A percentile compares a stretch with the other conserved stretches of the same genome.
These are phyloP conservation scores for Zoysia pacifica DNA, from an alignment of 176 grass and related monocot genomes.

Conservation along the genomic window DNA sequence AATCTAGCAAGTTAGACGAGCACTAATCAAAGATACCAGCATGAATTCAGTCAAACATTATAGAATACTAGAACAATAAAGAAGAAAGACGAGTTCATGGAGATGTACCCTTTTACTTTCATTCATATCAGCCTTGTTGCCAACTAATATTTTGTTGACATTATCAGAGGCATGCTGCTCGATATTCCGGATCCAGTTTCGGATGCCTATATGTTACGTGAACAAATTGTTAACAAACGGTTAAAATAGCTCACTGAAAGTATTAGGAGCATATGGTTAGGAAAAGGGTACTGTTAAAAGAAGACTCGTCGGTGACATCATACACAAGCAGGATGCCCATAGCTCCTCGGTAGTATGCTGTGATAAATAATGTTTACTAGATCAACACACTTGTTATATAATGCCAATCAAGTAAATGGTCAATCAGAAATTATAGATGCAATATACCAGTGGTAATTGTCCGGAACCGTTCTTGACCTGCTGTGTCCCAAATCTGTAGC, in stretches of 20 bases:
- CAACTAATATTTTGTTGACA: conserved; percentile 95
- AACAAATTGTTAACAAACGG: conserved; percentile 32
- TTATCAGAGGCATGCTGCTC: conserved; percentile 98
- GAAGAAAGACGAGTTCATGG: background rate
- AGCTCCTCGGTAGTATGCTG: conserved; percentile 95
- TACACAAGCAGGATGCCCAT: conserved; percentile 98
- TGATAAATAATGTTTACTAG: conserved; percentile 35
- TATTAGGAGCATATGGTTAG: conserved; percentile 10
- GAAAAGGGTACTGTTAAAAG: conserved; percentile 88
- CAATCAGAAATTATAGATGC: conserved; percentile 10
- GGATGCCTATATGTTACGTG: conserved; percentile 59
- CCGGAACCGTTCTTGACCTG: conserved; percentile 93
- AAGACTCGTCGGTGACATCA: conserved; percentile 95
- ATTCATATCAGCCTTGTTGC: conserved; percentile 98
- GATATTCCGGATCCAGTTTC: conserved; percentile 98
- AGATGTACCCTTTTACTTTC: conserved; percentile 83
- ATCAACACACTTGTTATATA: background rate
- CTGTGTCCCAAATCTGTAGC: conserved; percentile 96
- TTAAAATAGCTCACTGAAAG: conserved; percentile 21
- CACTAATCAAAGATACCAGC: background rate
- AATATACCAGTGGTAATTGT: conserved; percentile 87
- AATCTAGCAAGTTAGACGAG: background rate
- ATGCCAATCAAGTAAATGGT: background rate
- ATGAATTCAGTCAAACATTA: conserved; percentile 8
- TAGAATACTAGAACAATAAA: conserved; percentile 2